A percentile compares a stretch with the other conserved stretches of the same genome.
phyloP scores from a whole-genome alignment of 202 grass and related monocot species.

The Sporobolus alterniflorus region DNA sequence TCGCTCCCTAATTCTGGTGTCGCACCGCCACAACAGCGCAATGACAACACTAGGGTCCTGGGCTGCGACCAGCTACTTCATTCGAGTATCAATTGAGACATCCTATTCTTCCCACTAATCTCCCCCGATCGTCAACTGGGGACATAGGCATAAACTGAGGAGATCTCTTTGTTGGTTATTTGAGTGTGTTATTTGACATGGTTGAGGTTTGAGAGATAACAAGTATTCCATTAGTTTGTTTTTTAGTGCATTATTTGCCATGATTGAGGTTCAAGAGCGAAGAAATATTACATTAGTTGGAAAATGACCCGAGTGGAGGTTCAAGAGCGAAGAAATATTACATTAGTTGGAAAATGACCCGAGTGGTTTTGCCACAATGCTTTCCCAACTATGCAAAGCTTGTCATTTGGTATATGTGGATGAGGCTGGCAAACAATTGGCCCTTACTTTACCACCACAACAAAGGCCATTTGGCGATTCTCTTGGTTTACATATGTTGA shows the following conservation, averaged over 20 bases:
- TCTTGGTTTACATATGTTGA: background rate
- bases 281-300: background rate
- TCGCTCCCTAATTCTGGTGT: too few species aligned
- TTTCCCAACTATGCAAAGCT: background rate
- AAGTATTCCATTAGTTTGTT: background rate
- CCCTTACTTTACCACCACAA: background rate
- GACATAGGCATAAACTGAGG: too few species aligned
- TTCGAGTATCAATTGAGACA: too few species aligned
- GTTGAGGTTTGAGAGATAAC: too few species aligned
- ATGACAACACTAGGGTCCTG: too few species aligned
- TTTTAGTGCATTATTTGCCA: background rate
- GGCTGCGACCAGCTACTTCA: too few species aligned
- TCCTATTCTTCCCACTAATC: too few species aligned
- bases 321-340: background rate
- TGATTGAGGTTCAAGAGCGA: background rate
- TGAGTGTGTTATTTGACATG: too few species aligned
- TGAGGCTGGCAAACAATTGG: background rate
- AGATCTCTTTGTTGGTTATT: too few species aligned
- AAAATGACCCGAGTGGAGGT: background rate
- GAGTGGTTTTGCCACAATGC: background rate
- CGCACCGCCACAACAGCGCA: too few species aligned
- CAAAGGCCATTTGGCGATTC: background rate
- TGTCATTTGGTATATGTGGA: background rate
- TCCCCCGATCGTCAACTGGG: too few species aligned
- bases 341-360: background rate